These are phyloP conservation scores for Rhynchosporium graminicola DNA, from an alignment of 2,329 filamentous ascomycete genomes.

Conservation along the genomic window DNA sequence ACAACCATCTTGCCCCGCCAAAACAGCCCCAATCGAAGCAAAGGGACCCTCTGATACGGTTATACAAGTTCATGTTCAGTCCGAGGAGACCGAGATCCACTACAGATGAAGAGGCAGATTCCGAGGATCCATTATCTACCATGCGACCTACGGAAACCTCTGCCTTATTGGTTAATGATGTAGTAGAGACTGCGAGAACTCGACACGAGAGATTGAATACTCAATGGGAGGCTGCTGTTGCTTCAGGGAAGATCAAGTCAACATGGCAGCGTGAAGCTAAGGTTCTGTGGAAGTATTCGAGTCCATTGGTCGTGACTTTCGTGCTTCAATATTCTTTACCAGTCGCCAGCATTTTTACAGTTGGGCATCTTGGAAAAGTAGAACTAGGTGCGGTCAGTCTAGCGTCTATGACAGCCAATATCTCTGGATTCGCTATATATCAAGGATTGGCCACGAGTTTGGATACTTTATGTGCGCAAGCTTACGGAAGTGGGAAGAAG, in stretches of 20 bases:
- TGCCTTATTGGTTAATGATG: slow-evolving; percentile 44
- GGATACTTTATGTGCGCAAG: slow-evolving; percentile 91
- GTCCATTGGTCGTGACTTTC: slow-evolving; percentile 72
- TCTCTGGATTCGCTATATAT: slow-evolving; percentile 75
- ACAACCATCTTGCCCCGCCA: slow-evolving; percentile 66
- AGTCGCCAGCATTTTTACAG: slow-evolving; percentile 77
- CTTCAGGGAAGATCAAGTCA: slow-evolving; percentile 77
- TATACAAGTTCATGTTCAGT: slow-evolving; percentile 53
- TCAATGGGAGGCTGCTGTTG: slow-evolving; percentile 85
- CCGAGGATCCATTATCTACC: slow-evolving; percentile 23
- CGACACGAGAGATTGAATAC: slow-evolving; percentile 62
- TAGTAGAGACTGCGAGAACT: slow-evolving; percentile 47
- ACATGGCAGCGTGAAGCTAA: slow-evolving; percentile 90
- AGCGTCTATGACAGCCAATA: slow-evolving; percentile 77
- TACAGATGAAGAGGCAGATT: slow-evolving; percentile 45
- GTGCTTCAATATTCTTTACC: slow-evolving; percentile 81
- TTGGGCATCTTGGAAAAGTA: slow-evolving; percentile 72
- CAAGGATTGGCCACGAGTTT: slow-evolving; percentile 87
- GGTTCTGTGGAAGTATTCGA: slow-evolving; percentile 71
- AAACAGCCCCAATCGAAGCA: slow-evolving; percentile 50
- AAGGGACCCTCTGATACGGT: slow-evolving; percentile 42
- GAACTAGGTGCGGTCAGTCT: slow-evolving; percentile 68
- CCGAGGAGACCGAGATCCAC: slow-evolving; percentile 50
- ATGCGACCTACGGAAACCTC: slow-evolving; percentile 45
- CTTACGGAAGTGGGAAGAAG: slow-evolving; percentile 88